Conservation (phyloP, 139 green algal genomes). For the Astrephomene gubernaculifera region DNA sequence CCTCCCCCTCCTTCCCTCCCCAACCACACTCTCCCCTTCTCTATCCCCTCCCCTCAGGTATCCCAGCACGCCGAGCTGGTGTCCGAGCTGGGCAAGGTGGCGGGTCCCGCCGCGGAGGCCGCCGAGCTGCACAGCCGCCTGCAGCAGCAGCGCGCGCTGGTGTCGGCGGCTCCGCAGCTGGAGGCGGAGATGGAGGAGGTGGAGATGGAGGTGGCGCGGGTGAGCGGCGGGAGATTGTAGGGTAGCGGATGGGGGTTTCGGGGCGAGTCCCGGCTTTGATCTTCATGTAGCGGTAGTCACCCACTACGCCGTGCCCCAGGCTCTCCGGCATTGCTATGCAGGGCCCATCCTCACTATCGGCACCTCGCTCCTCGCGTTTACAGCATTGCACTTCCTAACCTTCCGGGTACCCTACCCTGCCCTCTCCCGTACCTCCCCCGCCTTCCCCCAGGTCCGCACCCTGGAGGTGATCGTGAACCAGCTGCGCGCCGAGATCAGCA, state of each 20-base stretch:
- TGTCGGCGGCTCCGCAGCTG: neutral
- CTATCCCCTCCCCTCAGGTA: neutral
- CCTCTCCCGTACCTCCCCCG: neutral
- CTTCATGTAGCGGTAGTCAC: too few species aligned
- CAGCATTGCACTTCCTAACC: too few species aligned
- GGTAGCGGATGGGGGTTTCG: too few species aligned
- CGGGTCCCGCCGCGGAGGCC: constrained; percentile 25
- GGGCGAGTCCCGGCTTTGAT: too few species aligned
- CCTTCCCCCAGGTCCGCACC: constrained; percentile 31
- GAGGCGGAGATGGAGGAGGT: constrained; percentile 34
- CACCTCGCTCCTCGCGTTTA: too few species aligned
- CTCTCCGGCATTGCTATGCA: too few species aligned
- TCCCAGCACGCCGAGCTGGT: neutral
- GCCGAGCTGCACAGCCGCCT: neutral
- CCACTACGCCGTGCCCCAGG: too few species aligned
- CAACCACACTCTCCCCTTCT: too few species aligned
- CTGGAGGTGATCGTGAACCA: constrained; percentile 33
- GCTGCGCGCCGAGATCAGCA: constrained; percentile 34
- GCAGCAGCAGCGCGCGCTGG: constrained; percentile 10
- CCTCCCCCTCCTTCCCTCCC: too few species aligned
- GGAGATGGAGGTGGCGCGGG: constrained; percentile 39
- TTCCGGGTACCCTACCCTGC: too few species aligned
- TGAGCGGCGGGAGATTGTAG: neutral
- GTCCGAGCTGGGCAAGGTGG: neutral
- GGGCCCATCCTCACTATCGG: too few species aligned